These are phyloP conservation scores for Talaromyces atroroseus DNA, from an alignment of 2,329 filamentous ascomycete genomes.

Conservation along the genomic window DNA sequence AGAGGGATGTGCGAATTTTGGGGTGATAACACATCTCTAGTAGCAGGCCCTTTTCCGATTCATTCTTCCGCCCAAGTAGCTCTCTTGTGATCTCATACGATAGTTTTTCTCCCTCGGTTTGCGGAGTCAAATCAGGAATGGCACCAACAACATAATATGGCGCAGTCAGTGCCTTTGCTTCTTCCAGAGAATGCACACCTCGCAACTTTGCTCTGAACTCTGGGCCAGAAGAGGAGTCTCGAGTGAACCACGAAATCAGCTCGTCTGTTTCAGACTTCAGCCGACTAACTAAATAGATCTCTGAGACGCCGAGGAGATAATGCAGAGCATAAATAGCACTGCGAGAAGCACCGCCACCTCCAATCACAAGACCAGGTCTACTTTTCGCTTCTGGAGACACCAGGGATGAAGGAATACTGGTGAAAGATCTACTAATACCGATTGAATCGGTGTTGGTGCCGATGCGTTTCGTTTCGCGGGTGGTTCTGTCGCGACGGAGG, in stretches of 20 bases:
- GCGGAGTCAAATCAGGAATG: conserved; percentile 18
- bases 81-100: conserved; percentile 5
- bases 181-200: conserved; percentile 12
- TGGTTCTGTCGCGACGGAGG: conserved; percentile 41
- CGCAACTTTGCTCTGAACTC: conserved; percentile 13
- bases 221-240: not conserved
- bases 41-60: conserved; percentile 14
- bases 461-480: conserved; percentile 44
- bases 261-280: conserved; percentile 19
- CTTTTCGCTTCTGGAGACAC: conserved; percentile 4
- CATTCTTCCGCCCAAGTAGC: conserved; percentile 4
- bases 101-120: conserved; percentile 15
- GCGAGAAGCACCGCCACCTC: conserved; percentile 19
- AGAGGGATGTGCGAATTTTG: conserved; percentile 16
- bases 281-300: conserved; percentile 21
- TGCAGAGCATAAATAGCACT: conserved; percentile 20
- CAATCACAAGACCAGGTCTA: conserved; percentile 17
- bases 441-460: conserved; percentile 74
- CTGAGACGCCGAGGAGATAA: conserved; percentile 17
- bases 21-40: conserved; percentile 25
- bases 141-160: conserved; percentile 20
- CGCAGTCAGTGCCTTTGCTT: conserved; percentile 6
- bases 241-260: conserved; percentile 15
- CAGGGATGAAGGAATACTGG: not conserved
- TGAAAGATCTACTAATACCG: conserved; percentile 56